phyloP scores from a whole-genome alignment of 495 filamentous ascomycete genomes.

The Saxophila tyrrhenica region DNA sequence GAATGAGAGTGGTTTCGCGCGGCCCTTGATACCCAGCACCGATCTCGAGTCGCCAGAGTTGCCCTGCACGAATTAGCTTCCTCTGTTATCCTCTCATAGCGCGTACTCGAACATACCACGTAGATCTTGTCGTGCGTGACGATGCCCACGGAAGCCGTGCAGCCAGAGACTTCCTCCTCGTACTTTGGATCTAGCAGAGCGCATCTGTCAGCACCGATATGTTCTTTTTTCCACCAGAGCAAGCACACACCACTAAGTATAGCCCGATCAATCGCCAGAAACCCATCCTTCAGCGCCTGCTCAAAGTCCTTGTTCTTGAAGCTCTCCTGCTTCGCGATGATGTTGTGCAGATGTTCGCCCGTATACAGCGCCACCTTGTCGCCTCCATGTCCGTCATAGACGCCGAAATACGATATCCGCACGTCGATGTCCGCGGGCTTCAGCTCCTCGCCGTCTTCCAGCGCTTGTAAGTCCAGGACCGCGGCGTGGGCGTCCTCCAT shows the following conservation, averaged over 20 bases:
- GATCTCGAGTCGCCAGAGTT: constrained; percentile 94
- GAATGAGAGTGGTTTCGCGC: constrained; percentile 91
- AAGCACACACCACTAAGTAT: constrained; percentile 72
- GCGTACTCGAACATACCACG: constrained; percentile 53
- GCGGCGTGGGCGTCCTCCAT: constrained; percentile 96
- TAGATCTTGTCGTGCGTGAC: constrained; percentile 87
- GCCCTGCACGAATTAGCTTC: constrained; percentile 44
- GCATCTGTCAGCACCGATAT: constrained; percentile 8
- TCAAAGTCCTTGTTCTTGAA: constrained; percentile 87
- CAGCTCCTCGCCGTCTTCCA: constrained; percentile 41
- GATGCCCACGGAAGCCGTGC: constrained; percentile 83
- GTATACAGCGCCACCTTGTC: constrained; percentile 92
- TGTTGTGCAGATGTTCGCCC: constrained; percentile 85
- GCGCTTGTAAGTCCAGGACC: constrained; percentile 73
- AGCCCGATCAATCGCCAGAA: constrained; percentile 88
- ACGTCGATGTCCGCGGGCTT: constrained; percentile 52
- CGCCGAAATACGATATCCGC: constrained; percentile 89
- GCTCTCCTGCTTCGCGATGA: constrained; percentile 83
- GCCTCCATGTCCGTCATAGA: constrained; percentile 92
- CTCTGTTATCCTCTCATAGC: constrained; percentile 14
- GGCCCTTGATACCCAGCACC: constrained; percentile 87
- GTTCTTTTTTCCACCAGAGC: background rate
- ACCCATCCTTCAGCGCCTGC: constrained; percentile 93
- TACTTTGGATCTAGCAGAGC: constrained; percentile 68
- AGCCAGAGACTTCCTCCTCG: constrained; percentile 95